Evolutionary conservation across 2,329 filamentous ascomycete genomes (phyloP).

Genomic region (Thelonectria rubi): DNA sequence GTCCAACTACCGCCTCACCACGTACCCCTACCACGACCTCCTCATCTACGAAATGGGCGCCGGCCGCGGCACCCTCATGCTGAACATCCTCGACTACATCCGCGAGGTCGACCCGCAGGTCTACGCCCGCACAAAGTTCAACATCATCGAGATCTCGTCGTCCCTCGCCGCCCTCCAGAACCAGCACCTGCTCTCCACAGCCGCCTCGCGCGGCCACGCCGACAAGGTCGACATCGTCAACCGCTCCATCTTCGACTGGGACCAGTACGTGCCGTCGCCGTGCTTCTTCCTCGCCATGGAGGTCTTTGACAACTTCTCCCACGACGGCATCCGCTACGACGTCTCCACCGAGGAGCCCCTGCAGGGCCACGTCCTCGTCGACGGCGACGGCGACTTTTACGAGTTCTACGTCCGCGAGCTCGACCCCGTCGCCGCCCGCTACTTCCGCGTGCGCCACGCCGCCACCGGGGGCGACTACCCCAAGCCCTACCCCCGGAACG

Average conservation of each 20-base stretch:
- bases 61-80: constrained; percentile 96
- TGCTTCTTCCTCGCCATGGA: constrained; percentile 99
- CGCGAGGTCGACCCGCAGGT: constrained; percentile 88
- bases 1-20: constrained; percentile 92
- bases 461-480: constrained; percentile 73
- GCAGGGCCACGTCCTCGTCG: constrained; percentile 89
- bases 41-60: constrained; percentile 99
- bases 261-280: constrained; percentile 83
- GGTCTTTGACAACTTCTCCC: constrained; percentile 98
- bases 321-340: constrained; percentile 94
- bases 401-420: constrained; percentile 88
- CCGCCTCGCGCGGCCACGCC: constrained; percentile 77
- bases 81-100: constrained; percentile 97
- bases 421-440: constrained; percentile 84
- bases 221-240: constrained; percentile 95
- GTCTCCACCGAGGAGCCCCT: constrained; percentile 80
- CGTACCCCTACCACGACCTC: constrained; percentile 95
- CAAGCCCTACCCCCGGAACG: constrained; percentile 65
- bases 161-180: constrained; percentile 81
- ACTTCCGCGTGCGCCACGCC: constrained; percentile 83
- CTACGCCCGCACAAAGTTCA: constrained; percentile 91
- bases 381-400: constrained; percentile 86
- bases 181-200: constrained; percentile 71
- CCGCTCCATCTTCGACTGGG: constrained; percentile 94
- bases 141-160: constrained; percentile 93